Evolutionary conservation across 2,329 filamentous ascomycete species (phyloP), one percentile per base, ranked within the genome.

Genomic region (Talaromyces sp.): DNA sequence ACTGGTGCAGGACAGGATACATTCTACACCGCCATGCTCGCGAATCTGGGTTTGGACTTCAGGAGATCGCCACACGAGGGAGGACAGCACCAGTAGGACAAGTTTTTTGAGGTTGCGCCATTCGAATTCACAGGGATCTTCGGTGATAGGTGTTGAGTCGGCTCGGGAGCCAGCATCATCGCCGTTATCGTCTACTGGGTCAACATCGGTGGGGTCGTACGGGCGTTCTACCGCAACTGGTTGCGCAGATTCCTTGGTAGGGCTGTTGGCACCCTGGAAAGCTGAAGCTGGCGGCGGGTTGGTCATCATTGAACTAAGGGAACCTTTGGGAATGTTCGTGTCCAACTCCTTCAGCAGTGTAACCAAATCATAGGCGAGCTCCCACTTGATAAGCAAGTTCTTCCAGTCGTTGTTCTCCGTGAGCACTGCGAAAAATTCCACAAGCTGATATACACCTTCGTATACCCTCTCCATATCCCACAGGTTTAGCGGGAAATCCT

Each of bases 381-480:
- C 92, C 90, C 94, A 98, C 66, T 96, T 89, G 56, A 96, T 91
- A 44, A 98, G 84, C 65, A 96, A 88, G 50, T 87, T 84, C 65
- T 96, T 91, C 81, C 92, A 92, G 57, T 91, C 89, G 51, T 88
- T 84, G 68, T 94, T 89, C 70, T 96, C 93, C 0, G 91, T 92
- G 31, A 96, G 85, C 0, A 95, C 93, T 16, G 90, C 92, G 59
- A 97, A 89, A 73, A 98, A 96, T 68, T 97, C 93, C 1, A 98
- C 85, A 71, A 96, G 96, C 74, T 97, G 93, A 57, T 93, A 92
- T 1, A 98, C 86, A 0, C 94, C 94, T 70, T 98, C 94, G 73
- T 96, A 96, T 62, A 96, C 94, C 14, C 94, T 87, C 73, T 98
- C 94, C 89, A 98, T 96, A 70, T 98, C 94, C 94, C 94, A 98